These are phyloP conservation scores for Aspergillus pseudoviridinutans DNA, from an alignment of 2,329 filamentous ascomycete species.

Conservation along the genomic window DNA sequence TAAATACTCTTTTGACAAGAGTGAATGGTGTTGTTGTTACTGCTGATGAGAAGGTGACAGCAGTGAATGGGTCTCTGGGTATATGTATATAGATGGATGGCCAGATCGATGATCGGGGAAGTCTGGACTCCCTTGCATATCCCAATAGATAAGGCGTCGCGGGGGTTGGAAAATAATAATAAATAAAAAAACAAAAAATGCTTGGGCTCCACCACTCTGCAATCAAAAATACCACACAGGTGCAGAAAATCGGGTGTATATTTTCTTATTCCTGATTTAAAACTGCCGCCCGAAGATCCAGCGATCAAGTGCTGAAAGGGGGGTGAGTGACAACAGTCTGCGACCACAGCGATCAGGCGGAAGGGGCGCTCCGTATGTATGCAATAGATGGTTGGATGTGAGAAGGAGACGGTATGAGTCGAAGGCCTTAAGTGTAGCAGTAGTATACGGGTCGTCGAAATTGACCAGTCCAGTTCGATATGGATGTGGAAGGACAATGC, in stretches of 20 bases:
- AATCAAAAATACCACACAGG: slow-evolving; percentile 14
- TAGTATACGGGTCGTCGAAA: neutral
- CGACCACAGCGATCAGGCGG: slow-evolving; percentile 20
- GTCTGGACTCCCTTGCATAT: slow-evolving; percentile 25
- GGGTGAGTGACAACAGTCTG: slow-evolving; percentile 8
- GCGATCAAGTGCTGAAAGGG: slow-evolving; percentile 3
- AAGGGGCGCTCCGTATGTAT: slow-evolving; percentile 14
- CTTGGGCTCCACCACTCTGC: slow-evolving; percentile 9
- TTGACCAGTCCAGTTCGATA: slow-evolving; percentile 10
- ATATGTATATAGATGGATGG: slow-evolving; percentile 6
- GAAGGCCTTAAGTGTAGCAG: neutral
- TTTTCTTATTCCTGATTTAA: neutral
- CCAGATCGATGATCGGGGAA: slow-evolving; percentile 23
- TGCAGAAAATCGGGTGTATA: slow-evolving; percentile 8
- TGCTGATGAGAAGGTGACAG: slow-evolving; percentile 3
- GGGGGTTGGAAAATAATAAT: slow-evolving; percentile 8
- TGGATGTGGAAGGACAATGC: neutral
- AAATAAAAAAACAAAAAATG: slow-evolving; percentile 5
- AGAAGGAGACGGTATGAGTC: neutral
- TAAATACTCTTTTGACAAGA: slow-evolving; percentile 3
- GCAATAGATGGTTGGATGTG: neutral
- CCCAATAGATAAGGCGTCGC: slow-evolving; percentile 23
- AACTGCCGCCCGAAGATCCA: slow-evolving; percentile 4
- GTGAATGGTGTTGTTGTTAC: neutral
- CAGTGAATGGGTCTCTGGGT: slow-evolving; percentile 1